Conservation (phyloP, 352 stramenopile genomes). For the Globisporangium radiosum region DNA sequence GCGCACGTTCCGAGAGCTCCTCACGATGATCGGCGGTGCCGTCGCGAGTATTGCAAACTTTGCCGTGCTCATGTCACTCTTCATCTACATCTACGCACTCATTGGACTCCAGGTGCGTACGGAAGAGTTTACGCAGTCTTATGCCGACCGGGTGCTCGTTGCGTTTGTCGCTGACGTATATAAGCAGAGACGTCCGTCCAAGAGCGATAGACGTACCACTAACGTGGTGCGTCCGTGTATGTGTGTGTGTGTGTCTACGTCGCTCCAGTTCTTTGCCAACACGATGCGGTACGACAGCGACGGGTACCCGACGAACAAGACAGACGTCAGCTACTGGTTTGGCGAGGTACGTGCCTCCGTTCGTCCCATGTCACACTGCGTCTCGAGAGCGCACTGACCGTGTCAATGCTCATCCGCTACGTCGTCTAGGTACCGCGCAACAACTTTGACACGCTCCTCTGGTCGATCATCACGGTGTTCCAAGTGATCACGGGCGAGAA, state of each 20-base stretch:
- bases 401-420: too few species aligned
- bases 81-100: conserved; percentile 94
- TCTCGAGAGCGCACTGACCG: too few species aligned
- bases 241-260: background rate
- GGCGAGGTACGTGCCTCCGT: conserved; percentile 23
- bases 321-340: conserved; percentile 53
- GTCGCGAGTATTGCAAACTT: conserved; percentile 94
- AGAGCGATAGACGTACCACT: too few species aligned
- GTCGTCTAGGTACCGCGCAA: conserved; percentile 43
- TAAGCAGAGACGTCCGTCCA: too few species aligned
- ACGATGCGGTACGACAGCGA: conserved; percentile 89
- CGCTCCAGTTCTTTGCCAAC: conserved; percentile 88
- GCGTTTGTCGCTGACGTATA: too few species aligned
- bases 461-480: conserved; percentile 83
- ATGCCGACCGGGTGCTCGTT: too few species aligned
- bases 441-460: conserved; percentile 89
- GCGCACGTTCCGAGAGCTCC: conserved; percentile 87
- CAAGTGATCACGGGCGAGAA: conserved; percentile 94
- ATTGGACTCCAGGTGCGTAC: conserved; percentile 71
- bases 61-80: conserved; percentile 90
- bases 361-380: too few species aligned
- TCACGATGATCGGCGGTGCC: conserved; percentile 86
- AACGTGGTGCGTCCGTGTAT: too few species aligned
- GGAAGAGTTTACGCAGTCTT: too few species aligned
- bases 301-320: conserved; percentile 46